Percentiles rank a stretch among this genome's conserved stretches.
phyloP scores from a whole-genome alignment of 345 rosid genomes.

The Aquilaria yunnanensis region DNA sequence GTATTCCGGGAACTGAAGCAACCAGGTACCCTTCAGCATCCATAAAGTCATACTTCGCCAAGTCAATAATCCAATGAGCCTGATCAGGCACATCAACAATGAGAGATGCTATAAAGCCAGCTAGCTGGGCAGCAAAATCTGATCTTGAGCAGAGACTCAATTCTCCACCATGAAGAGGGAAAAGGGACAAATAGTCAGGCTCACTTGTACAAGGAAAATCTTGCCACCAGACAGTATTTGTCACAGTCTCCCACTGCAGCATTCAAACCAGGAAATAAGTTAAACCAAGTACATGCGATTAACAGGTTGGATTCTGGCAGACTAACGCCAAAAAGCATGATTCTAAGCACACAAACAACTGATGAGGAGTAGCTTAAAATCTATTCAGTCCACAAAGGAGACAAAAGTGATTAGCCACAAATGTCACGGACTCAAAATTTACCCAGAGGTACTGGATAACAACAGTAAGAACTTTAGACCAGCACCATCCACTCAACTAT shows the following conservation, averaged over 20 bases:
- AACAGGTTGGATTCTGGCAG: neutral
- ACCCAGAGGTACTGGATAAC: too few species aligned
- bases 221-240: slow-evolving; percentile 98
- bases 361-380: neutral
- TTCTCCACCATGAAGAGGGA: slow-evolving; percentile 35
- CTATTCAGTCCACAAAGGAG: too few species aligned
- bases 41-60: slow-evolving; percentile 72
- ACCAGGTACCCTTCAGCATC: slow-evolving; percentile 64
- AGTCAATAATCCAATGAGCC: slow-evolving; percentile 72
- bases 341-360: neutral
- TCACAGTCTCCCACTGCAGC: slow-evolving; percentile 81
- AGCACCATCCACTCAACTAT: too few species aligned
- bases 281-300: slow-evolving; percentile 4
- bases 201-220: slow-evolving; percentile 68
- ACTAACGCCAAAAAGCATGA: slow-evolving; percentile 1
- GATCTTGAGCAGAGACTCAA: slow-evolving; percentile 31
- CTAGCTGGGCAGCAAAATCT: slow-evolving; percentile 86
- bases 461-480: too few species aligned
- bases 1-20: slow-evolving; percentile 84
- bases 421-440: too few species aligned
- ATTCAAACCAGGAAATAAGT: slow-evolving; percentile 14
- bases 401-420: too few species aligned
- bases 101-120: slow-evolving; percentile 82
- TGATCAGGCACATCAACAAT: slow-evolving; percentile 75
- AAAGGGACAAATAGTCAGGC: slow-evolving; percentile 67